Evolutionary conservation across 116 monocot species (phyloP), one percentile per base, ranked within the genome.

Genomic region (Posidonia oceanica): DNA sequence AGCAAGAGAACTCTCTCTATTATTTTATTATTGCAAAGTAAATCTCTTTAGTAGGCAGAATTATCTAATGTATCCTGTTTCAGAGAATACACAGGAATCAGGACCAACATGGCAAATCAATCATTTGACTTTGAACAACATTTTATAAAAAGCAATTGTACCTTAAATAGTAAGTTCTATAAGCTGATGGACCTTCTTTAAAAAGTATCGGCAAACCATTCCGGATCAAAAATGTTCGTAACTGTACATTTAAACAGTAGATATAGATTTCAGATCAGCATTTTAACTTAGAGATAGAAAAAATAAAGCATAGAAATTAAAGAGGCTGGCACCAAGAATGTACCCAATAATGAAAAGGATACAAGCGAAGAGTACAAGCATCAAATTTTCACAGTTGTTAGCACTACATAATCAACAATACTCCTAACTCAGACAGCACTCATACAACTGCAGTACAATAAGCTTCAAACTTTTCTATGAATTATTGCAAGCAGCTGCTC

Each of bases 201-300:
- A 99, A 99, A 69, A 99, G 93, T 72, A 84, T 88, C 36, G 99
- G 71, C 72, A 99, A 77, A 14, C 99, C 99, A 86, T 99, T 99
- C 38, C 93, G 90, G 59, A 99, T 88, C 69, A 99, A 84, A 84
- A 99, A 99, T 53, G 99, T 93, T 17, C 93, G 81, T 61, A 99
- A 10, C 99, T 99, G 88, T 53, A 13, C 39, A 64, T n/a, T 57
- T 42, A 7, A 64, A 66, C 7, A 74, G 36, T 20, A 55, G 55
- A 39, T 3, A 55, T 13, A 39, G 37, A 38, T 6, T 15, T 17
- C 15, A n/a, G 17, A 17, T n/a, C 38, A 40, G 16, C n/a, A 40
- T 5, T 40, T 17, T n/a, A 18, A 64, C 18, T 20, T 42, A 41
- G 39, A 7, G 23, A n/a, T 21, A 21, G 4, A 61, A 61, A 39